A percentile compares a stretch with the other conserved stretches of the same genome.
Conservation (phyloP, 768 basidiomycete genomes). For the Suillus tomentosus region DNA sequence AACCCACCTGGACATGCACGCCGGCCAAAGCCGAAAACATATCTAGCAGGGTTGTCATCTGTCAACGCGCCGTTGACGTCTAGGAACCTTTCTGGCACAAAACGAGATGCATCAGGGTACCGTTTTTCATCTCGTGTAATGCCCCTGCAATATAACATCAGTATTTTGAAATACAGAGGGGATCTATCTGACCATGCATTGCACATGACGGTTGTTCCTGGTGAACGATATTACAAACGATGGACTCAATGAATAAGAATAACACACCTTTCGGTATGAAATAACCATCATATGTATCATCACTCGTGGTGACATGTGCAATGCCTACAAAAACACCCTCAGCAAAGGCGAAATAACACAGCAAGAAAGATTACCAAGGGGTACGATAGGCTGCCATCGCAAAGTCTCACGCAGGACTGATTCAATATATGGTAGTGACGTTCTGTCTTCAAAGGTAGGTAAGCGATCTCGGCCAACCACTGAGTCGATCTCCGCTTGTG, state of each 20-base stretch:
- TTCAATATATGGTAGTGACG: constrained; percentile 6
- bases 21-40: constrained; percentile 40
- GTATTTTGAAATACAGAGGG: neutral
- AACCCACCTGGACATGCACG: constrained; percentile 23
- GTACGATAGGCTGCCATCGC: neutral
- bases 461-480: constrained; percentile 1
- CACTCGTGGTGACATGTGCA: constrained; percentile 15
- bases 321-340: neutral
- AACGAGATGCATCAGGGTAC: constrained; percentile 14
- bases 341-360: neutral
- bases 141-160: neutral
- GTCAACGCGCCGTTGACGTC: neutral
- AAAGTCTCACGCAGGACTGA: neutral
- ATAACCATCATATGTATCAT: constrained; percentile 41
- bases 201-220: constrained; percentile 1
- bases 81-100: constrained; percentile 20
- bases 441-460: neutral
- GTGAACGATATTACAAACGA: neutral
- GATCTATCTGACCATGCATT: constrained; percentile 7
- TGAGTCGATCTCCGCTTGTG: constrained; percentile 22
- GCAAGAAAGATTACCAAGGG: neutral
- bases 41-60: constrained; percentile 29
- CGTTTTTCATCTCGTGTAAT: constrained; percentile 9
- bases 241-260: neutral
- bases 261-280: constrained; percentile 27